Conservation (phyloP, 345 rosid species). For the Mangifera indica region DNA sequence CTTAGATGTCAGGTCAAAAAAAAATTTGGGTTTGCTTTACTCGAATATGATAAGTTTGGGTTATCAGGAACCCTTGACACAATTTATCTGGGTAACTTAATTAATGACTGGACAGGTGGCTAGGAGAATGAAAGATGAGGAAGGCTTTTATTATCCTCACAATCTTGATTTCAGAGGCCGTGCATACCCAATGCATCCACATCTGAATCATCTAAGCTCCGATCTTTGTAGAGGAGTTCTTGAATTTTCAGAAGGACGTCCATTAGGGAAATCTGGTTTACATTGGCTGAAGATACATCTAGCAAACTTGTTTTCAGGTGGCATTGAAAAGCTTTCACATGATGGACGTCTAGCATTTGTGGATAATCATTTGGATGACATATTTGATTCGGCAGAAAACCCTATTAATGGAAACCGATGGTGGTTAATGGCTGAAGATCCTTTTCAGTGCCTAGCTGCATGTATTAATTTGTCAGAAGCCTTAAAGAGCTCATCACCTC, state of each 20-base stretch:
- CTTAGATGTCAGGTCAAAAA: slow-evolving; percentile 4
- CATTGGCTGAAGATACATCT: slow-evolving; percentile 88
- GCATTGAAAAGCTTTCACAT: slow-evolving; percentile 89
- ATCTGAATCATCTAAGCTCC: slow-evolving; percentile 88
- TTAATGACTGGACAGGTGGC: slow-evolving; percentile 63
- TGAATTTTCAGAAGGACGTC: slow-evolving; percentile 92
- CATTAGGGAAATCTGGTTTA: slow-evolving; percentile 85
- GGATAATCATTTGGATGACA: slow-evolving; percentile 74
- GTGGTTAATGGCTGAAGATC: slow-evolving; percentile 98
- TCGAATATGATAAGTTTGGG: not conserved
- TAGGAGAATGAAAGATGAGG: slow-evolving; percentile 83
- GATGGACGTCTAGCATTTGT: slow-evolving; percentile 82
- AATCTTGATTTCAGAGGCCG: slow-evolving; percentile 98
- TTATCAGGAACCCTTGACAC: not conserved
- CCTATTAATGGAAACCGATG: slow-evolving; percentile 79
- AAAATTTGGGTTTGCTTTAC: not conserved
- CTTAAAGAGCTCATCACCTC: slow-evolving; percentile 76
- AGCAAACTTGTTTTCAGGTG: slow-evolving; percentile 87
- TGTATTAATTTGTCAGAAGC: slow-evolving; percentile 84
- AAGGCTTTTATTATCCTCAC: slow-evolving; percentile 98
- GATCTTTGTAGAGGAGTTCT: slow-evolving; percentile 96
- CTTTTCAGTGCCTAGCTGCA: slow-evolving; percentile 97
- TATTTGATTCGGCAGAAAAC: slow-evolving; percentile 91
- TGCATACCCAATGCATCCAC: slow-evolving; percentile 98
- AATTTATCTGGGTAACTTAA: not conserved